These are phyloP conservation scores for Zarea fungicola DNA, from an alignment of 2,329 filamentous ascomycete genomes.

Conservation along the genomic window DNA sequence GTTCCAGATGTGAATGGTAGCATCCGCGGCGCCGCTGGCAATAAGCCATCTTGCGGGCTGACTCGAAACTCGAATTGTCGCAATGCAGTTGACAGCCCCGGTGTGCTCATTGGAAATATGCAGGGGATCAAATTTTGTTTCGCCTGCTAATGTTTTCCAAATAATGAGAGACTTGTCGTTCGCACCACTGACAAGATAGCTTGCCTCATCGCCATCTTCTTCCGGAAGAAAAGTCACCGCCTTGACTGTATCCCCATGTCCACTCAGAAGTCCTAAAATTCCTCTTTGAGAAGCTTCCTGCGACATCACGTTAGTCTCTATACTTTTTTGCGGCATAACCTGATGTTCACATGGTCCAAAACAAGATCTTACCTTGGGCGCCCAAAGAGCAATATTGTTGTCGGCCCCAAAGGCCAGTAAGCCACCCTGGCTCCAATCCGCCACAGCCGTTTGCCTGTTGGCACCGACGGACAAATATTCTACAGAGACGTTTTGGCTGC, in stretches of 20 bases:
- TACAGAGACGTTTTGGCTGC: conserved; percentile 28
- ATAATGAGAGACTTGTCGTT: conserved; percentile 73
- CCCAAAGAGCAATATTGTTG: conserved; percentile 84
- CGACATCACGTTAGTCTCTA: neutral
- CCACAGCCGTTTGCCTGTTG: conserved; percentile 82
- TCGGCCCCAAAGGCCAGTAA: conserved; percentile 85
- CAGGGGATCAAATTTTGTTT: conserved; percentile 33
- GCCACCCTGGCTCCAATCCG: conserved; percentile 76
- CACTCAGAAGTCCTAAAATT: conserved; percentile 61
- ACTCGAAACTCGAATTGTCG: conserved; percentile 32
- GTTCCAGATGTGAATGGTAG: conserved; percentile 65
- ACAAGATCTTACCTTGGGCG: conserved; percentile 58
- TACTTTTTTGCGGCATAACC: neutral
- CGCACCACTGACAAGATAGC: conserved; percentile 70
- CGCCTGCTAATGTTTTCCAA: conserved; percentile 48
- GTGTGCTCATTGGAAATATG: conserved; percentile 59
- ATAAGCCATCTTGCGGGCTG: conserved; percentile 43
- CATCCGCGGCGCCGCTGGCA: conserved; percentile 77
- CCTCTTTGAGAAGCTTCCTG: conserved; percentile 45
- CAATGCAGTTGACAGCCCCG: conserved; percentile 69
- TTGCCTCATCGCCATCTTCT: conserved; percentile 37
- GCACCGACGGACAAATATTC: conserved; percentile 71
- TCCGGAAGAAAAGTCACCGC: conserved; percentile 70
- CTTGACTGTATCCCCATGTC: conserved; percentile 77
- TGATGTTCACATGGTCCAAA: neutral